Percentiles rank a stretch among this genome's conserved stretches.
phyloP scores from a whole-genome alignment of 352 stramenopile genomes.

The Phytophthora vignae region DNA sequence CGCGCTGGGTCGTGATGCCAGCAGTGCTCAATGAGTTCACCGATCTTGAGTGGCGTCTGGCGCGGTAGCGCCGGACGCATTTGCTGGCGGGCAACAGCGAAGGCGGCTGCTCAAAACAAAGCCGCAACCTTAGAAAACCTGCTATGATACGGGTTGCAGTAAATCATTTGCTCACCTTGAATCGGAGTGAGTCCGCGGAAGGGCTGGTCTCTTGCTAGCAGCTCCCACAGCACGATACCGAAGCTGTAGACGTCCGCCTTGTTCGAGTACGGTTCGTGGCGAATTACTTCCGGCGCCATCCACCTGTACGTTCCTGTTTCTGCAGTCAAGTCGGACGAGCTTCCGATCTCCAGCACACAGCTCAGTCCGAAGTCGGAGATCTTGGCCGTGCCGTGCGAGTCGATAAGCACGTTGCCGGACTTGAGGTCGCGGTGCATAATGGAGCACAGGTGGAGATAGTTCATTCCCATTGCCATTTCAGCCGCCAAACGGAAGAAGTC shows the following conservation, averaged over 20 bases:
- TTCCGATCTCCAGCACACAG: slow-evolving; percentile 83
- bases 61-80: slow-evolving; percentile 87
- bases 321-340: slow-evolving; percentile 81
- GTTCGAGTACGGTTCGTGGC: slow-evolving; percentile 93
- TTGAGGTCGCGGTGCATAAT: slow-evolving; percentile 97
- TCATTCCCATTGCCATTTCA: slow-evolving; percentile 92
- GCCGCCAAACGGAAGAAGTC: slow-evolving; percentile 84
- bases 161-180: slow-evolving; percentile 60
- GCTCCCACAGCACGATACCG: slow-evolving; percentile 89
- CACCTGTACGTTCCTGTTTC: slow-evolving; percentile 93
- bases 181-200: slow-evolving; percentile 87
- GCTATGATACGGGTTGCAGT: not conserved
- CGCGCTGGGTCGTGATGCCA: slow-evolving; percentile 85
- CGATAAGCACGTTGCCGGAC: slow-evolving; percentile 94
- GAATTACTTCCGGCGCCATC: slow-evolving; percentile 96
- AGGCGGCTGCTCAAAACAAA: slow-evolving; percentile 58
- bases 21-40: slow-evolving; percentile 83
- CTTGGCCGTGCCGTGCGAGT: slow-evolving; percentile 84
- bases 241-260: slow-evolving; percentile 97
- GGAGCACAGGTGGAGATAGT: slow-evolving; percentile 94
- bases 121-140: slow-evolving; percentile 5
- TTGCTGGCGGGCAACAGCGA: slow-evolving; percentile 84
- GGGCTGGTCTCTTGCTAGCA: slow-evolving; percentile 86
- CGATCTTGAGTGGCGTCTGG: slow-evolving; percentile 85
- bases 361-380: slow-evolving; percentile 92